These are phyloP conservation scores for Sonneratia alba DNA, from an alignment of 345 rosid species.

Conservation along the genomic window DNA sequence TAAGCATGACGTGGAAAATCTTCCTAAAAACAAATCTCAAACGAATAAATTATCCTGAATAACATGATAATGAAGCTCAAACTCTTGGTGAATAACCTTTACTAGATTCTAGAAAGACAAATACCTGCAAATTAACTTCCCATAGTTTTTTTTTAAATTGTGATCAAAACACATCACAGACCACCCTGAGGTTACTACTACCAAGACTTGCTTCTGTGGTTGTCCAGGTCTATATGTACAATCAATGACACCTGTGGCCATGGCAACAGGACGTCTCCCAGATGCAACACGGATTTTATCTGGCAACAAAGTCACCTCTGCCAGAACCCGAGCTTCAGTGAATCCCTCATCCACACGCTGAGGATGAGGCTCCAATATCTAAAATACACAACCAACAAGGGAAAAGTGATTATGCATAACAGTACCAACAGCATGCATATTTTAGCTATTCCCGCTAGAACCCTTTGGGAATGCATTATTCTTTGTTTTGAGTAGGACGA, in stretches of 20 bases:
- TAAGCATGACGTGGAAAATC: slow-evolving; percentile 90
- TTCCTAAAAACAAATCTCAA: slow-evolving; percentile 34
- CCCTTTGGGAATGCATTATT: not conserved
- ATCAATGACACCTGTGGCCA: slow-evolving; percentile 89
- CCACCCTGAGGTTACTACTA: slow-evolving; percentile 96
- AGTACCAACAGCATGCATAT: not conserved
- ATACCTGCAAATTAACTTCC: slow-evolving; percentile 90
- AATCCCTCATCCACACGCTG: slow-evolving; percentile 91
- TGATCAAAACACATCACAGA: slow-evolving; percentile 96
- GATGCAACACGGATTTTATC: slow-evolving; percentile 76
- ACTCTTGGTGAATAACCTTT: not conserved
- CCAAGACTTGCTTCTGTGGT: slow-evolving; percentile 87
- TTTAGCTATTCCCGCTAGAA: not conserved
- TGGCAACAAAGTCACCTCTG: slow-evolving; percentile 59
- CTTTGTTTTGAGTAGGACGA: too few species aligned
- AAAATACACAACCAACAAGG: not conserved
- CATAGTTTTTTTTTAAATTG: slow-evolving; percentile 83
- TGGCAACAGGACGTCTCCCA: slow-evolving; percentile 86
- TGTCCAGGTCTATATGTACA: slow-evolving; percentile 51
- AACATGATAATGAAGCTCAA: not conserved
- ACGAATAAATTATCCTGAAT: not conserved
- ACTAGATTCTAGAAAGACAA: not conserved
- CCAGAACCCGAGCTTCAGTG: slow-evolving; percentile 74
- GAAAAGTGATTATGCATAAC: not conserved
- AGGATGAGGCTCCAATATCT: slow-evolving; percentile 81